Percentiles rank a stretch among this genome's conserved stretches.
Conservation (phyloP, 2,329 filamentous ascomycete species). For the Aspergillus phoenicis region DNA sequence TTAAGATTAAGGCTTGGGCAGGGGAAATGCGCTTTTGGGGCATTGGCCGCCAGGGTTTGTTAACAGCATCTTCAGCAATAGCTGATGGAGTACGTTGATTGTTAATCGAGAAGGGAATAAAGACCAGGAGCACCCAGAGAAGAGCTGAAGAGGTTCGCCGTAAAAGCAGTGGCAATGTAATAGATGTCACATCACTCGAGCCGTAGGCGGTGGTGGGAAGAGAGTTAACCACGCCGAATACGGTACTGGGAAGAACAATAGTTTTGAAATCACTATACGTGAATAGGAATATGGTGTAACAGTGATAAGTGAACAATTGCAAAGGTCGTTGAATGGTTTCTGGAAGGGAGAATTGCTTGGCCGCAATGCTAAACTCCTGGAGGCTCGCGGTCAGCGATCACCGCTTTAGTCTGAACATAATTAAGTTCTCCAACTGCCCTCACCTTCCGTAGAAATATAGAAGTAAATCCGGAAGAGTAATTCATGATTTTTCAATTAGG, state of each 20-base stretch:
- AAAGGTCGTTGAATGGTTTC: too few species aligned
- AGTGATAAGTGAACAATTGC: too few species aligned
- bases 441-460: too few species aligned
- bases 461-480: too few species aligned
- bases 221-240: background rate
- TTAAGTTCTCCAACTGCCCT: too few species aligned
- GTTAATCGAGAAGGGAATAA: slow-evolving; percentile 12
- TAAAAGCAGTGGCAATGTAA: background rate
- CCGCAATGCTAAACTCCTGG: too few species aligned
- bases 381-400: too few species aligned
- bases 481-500: too few species aligned
- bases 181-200: too few species aligned
- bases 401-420: too few species aligned
- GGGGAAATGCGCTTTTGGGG: background rate
- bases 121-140: slow-evolving; percentile 2
- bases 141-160: background rate
- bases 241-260: background rate
- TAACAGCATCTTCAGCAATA: slow-evolving; percentile 11
- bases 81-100: slow-evolving; percentile 11
- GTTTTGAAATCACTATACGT: background rate
- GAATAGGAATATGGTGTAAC: background rate
- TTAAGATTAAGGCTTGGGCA: background rate
- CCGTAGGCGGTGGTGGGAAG: background rate
- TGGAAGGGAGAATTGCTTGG: too few species aligned
- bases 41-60: slow-evolving; percentile 12